A percentile compares a stretch with the other conserved stretches of the same genome.
Conservation (phyloP, 352 stramenopile species). For the Globisporangium apiculatum region DNA sequence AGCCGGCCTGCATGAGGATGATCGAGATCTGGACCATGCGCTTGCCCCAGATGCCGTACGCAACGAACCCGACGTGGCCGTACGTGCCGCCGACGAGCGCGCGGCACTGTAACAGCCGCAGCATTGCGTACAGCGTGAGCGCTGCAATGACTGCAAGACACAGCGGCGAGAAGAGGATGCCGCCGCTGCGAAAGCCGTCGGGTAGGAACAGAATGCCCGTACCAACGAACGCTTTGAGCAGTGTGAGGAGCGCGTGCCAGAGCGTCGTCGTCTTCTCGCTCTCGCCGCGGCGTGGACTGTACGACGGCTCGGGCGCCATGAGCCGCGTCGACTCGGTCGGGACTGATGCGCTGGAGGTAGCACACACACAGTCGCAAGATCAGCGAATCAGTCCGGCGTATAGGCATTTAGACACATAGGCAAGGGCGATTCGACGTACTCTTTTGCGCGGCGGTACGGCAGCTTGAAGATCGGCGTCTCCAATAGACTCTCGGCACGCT, state of each 20-base stretch:
- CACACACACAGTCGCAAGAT: neutral
- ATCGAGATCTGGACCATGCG: constrained; percentile 78
- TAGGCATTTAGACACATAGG: too few relatives aligned
- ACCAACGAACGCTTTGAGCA: constrained; percentile 79
- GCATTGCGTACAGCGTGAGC: constrained; percentile 70
- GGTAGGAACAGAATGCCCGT: constrained; percentile 77
- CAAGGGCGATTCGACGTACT: constrained; percentile 2
- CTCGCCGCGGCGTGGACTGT: constrained; percentile 21
- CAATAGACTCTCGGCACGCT: constrained; percentile 57
- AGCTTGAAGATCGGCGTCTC: constrained; percentile 48
- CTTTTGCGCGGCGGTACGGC: constrained; percentile 18
- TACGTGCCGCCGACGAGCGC: constrained; percentile 67
- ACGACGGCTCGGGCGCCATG: constrained; percentile 17
- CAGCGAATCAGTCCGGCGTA: neutral
- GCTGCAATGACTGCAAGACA: constrained; percentile 55
- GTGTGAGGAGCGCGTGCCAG: constrained; percentile 67
- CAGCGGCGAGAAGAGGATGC: constrained; percentile 66
- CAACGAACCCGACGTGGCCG: constrained; percentile 59
- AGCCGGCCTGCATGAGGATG: constrained; percentile 79
- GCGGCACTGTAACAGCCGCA: constrained; percentile 66
- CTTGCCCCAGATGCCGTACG: constrained; percentile 57
- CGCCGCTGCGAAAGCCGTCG: constrained; percentile 64
- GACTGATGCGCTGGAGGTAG: constrained; percentile 13
- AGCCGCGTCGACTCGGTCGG: constrained; percentile 30
- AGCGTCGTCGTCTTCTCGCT: constrained; percentile 68